Percentiles rank a stretch among this genome's conserved stretches.
Evolutionary conservation across 192 early-diverging fungal species (phyloP).

Genomic region (Entomortierella lignicola): DNA sequence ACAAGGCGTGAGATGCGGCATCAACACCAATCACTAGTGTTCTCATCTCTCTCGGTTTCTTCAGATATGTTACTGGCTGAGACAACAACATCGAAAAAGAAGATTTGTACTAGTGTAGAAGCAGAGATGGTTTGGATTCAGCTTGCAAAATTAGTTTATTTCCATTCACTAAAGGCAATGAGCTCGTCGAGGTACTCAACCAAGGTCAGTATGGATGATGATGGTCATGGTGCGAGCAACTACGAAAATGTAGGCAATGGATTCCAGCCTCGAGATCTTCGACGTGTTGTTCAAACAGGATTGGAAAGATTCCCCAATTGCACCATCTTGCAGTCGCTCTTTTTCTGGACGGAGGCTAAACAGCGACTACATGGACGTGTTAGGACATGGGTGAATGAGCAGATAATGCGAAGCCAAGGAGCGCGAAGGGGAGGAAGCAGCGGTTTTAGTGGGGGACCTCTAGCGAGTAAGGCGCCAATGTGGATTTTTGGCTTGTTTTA

Average conservation of each 20-base stretch:
- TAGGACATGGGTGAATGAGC: slow-evolving; percentile 35
- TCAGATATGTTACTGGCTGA: slow-evolving; percentile 13
- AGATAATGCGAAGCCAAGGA: slow-evolving; percentile 1
- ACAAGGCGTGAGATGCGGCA: background rate
- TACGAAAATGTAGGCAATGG: background rate
- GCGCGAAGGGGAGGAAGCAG: background rate
- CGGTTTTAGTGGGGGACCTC: background rate
- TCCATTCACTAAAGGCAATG: slow-evolving; percentile 27
- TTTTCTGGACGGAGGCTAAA: slow-evolving; percentile 45
- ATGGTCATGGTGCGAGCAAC: background rate
- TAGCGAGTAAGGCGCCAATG: slow-evolving; percentile 17
- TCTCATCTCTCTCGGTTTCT: slow-evolving; percentile 6
- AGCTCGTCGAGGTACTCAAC: background rate
- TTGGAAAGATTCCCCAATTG: slow-evolving; percentile 45
- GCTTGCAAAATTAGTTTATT: slow-evolving; percentile 34
- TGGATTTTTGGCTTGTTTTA: slow-evolving; percentile 51
- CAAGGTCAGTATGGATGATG: background rate
- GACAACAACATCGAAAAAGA: slow-evolving; percentile 11
- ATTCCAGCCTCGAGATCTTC: slow-evolving; percentile 40
- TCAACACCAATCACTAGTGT: background rate
- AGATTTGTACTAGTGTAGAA: slow-evolving; percentile 32
- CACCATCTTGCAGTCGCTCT: slow-evolving; percentile 37
- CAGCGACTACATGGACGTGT: slow-evolving; percentile 44
- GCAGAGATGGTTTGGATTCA: slow-evolving; percentile 46
- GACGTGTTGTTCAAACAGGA: slow-evolving; percentile 28